Conservation (phyloP, 139 green algal genomes). For the Coccomyxa sp. region DNA sequence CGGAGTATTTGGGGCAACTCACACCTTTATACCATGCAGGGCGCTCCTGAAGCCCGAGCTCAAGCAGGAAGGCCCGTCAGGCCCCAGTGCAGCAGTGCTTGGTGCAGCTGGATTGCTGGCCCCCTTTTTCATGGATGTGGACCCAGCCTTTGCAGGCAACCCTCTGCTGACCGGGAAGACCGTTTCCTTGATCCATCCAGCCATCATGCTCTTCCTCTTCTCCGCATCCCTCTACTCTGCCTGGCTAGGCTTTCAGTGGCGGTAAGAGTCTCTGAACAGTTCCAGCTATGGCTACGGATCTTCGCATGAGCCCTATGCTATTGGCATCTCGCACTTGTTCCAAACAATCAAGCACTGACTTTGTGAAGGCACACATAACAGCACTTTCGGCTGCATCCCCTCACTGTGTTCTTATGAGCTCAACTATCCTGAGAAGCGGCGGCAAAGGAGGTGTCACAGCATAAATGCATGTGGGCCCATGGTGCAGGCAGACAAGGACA, state of each 20-base stretch:
- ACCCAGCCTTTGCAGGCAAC: constrained; percentile 11
- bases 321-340: neutral
- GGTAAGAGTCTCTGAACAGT: neutral
- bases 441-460: no score
- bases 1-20: no score
- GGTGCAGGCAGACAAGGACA: constrained; percentile 44
- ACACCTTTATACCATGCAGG: no score
- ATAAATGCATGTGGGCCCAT: neutral
- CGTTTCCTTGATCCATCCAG: constrained; percentile 71
- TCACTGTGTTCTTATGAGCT: no score
- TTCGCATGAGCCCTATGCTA: neutral
- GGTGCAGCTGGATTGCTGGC: constrained; percentile 4
- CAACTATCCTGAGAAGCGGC: no score
- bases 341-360: neutral
- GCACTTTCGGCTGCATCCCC: no score
- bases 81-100: neutral
- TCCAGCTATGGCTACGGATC: no score
- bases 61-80: no score
- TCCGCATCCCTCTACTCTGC: constrained; percentile 72
- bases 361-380: neutral
- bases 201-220: constrained; percentile 82
- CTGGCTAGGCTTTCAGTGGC: constrained; percentile 90
- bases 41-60: no score
- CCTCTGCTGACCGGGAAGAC: constrained; percentile 1
- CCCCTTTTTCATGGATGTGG: constrained; percentile 13